Conservation (phyloP, 129 eudicot genomes). For the Sambucus nigra region DNA sequence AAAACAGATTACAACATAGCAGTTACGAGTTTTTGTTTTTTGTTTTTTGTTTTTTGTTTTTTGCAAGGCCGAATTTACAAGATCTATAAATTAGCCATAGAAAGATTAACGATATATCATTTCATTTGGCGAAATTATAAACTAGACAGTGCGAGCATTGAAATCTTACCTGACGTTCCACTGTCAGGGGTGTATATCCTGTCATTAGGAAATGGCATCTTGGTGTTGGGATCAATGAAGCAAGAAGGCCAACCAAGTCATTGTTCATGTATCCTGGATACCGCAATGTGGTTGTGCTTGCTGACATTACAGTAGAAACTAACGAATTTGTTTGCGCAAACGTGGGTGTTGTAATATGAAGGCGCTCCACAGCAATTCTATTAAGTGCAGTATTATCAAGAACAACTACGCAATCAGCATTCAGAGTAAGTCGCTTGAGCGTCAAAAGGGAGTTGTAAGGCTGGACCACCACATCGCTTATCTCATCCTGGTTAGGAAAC, state of each 20-base stretch:
- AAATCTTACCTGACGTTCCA: slow-evolving; percentile 80
- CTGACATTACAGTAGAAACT: slow-evolving; percentile 96
- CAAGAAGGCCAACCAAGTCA: slow-evolving; percentile 97
- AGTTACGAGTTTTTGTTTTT: too few relatives aligned
- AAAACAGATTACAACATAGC: not conserved
- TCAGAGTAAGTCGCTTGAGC: slow-evolving; percentile 80
- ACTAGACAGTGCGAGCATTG: not conserved
- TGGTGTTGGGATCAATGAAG: slow-evolving; percentile 96
- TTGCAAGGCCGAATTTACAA: not conserved
- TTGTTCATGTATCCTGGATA: slow-evolving; percentile 99
- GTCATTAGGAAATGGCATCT: slow-evolving; percentile 99
- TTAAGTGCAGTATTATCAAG: slow-evolving; percentile 97
- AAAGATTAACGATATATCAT: not conserved
- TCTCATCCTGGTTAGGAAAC: slow-evolving; percentile 84
- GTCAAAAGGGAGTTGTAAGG: slow-evolving; percentile 97
- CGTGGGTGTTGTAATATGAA: slow-evolving; percentile 83
- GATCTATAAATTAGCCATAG: not conserved
- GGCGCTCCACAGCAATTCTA: slow-evolving; percentile 89
- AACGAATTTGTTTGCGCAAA: slow-evolving; percentile 85
- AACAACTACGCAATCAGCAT: slow-evolving; percentile 98
- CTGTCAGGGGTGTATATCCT: slow-evolving; percentile 98
- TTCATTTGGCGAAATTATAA: not conserved
- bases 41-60: too few relatives aligned
- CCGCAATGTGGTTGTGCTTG: slow-evolving; percentile 91
- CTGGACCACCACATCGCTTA: slow-evolving; percentile 95